phyloP scores from a whole-genome alignment of 352 stramenopile species.

The Phytophthora brassicae region DNA sequence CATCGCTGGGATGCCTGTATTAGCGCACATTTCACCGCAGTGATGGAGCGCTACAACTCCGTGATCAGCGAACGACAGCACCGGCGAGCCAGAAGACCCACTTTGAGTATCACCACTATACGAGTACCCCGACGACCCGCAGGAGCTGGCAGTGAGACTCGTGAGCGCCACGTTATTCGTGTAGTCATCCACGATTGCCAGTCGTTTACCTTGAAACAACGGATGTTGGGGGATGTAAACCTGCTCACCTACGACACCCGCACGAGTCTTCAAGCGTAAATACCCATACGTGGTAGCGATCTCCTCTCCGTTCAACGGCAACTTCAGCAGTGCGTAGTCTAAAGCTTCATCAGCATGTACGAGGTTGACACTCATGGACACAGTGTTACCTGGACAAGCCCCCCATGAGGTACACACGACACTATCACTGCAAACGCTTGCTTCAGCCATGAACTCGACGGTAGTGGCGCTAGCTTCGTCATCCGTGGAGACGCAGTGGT shows the following conservation, averaged over 20 bases:
- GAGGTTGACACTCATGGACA: slow-evolving; percentile 46
- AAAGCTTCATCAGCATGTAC: slow-evolving; percentile 47
- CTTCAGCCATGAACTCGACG: slow-evolving; percentile 71
- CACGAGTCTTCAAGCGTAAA: slow-evolving; percentile 43
- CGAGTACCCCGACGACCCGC: slow-evolving; percentile 39
- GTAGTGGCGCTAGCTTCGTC: slow-evolving; percentile 41
- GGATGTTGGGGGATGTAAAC: slow-evolving; percentile 66
- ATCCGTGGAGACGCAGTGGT: slow-evolving; percentile 61
- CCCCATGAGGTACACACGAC: slow-evolving; percentile 39
- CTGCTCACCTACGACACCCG: slow-evolving; percentile 33
- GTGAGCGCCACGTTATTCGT: slow-evolving; percentile 41
- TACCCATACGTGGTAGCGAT: slow-evolving; percentile 58
- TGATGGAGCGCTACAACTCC: slow-evolving; percentile 72
- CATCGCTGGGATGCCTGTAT: slow-evolving; percentile 53
- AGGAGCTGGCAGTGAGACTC: slow-evolving; percentile 36
- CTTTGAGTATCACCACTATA: slow-evolving; percentile 71
- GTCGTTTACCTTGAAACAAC: slow-evolving; percentile 47
- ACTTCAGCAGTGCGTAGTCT: slow-evolving; percentile 66
- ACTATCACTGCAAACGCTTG: slow-evolving; percentile 31
- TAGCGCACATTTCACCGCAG: slow-evolving; percentile 60
- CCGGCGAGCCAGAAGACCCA: slow-evolving; percentile 62
- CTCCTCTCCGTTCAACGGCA: slow-evolving; percentile 34
- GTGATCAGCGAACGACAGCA: slow-evolving; percentile 52
- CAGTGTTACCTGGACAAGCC: slow-evolving; percentile 43
- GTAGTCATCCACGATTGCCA: slow-evolving; percentile 55